These are phyloP conservation scores for Porpolomopsis calyptriformis DNA, from an alignment of 768 basidiomycete species.

Conservation along the genomic window DNA sequence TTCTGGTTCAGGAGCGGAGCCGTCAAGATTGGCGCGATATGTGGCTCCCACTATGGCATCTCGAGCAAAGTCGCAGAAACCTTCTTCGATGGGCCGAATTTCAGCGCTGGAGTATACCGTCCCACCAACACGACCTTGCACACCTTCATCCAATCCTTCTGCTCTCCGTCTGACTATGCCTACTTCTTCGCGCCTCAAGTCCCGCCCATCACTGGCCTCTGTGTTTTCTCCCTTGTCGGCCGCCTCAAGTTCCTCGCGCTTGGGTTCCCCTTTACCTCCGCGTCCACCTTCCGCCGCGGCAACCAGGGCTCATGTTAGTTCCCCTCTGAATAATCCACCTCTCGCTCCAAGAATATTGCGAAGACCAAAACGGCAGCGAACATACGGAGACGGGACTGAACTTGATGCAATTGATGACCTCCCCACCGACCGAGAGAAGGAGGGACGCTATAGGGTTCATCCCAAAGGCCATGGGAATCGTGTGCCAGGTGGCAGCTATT, in stretches of 20 bases:
- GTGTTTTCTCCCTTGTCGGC: slow-evolving; percentile 49
- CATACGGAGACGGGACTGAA: slow-evolving; percentile 84
- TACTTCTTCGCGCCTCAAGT: slow-evolving; percentile 65
- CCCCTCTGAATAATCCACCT: slow-evolving; percentile 26
- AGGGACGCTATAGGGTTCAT: slow-evolving; percentile 62
- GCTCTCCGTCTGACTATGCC: slow-evolving; percentile 84
- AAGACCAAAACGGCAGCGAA: slow-evolving; percentile 64
- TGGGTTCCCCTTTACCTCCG: slow-evolving; percentile 48
- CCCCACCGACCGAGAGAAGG: slow-evolving; percentile 75
- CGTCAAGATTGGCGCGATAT: slow-evolving; percentile 41
- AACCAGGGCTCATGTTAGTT: slow-evolving; percentile 24
- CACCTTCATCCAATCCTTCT: slow-evolving; percentile 66
- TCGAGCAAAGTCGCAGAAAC: slow-evolving; percentile 60
- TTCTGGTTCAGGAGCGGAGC: slow-evolving; percentile 32
- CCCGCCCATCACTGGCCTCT: slow-evolving; percentile 64
- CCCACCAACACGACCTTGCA: slow-evolving; percentile 70
- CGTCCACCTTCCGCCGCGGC: slow-evolving; percentile 52
- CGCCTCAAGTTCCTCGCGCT: slow-evolving; percentile 30
- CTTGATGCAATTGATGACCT: slow-evolving; percentile 83
- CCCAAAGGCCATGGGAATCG: slow-evolving; percentile 61
- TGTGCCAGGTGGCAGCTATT: slow-evolving; percentile 42
- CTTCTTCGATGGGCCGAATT: slow-evolving; percentile 48
- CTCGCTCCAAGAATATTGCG: slow-evolving; percentile 57
- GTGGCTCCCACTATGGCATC: slow-evolving; percentile 76
- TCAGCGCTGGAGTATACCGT: slow-evolving; percentile 50